Conservation (phyloP, 2,329 filamentous ascomycete genomes). For the Ceratocystis albifundus region DNA sequence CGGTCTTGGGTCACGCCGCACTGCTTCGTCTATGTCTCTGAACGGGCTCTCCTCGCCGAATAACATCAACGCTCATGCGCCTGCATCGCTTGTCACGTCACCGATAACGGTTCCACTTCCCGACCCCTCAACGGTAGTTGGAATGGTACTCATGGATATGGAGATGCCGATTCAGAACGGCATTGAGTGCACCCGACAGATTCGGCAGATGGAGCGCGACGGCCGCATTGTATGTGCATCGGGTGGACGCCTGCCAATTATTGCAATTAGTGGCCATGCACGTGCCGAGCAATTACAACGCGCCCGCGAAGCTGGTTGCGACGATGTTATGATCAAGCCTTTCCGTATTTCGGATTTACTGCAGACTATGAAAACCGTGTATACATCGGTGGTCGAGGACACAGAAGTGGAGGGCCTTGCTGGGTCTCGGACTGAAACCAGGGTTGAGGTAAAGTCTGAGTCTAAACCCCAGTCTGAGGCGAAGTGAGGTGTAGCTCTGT, state of each 20-base stretch:
- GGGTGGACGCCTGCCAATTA: constrained; percentile 47
- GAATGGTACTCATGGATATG: constrained; percentile 62
- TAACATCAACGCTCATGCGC: not conserved
- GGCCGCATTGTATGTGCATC: constrained; percentile 38
- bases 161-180: constrained; percentile 68
- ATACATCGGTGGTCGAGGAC: constrained; percentile 26
- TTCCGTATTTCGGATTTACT: constrained; percentile 53
- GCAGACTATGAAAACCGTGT: constrained; percentile 46
- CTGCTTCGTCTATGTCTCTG: constrained; percentile 9
- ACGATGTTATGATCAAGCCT: constrained; percentile 61
- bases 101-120: not conserved
- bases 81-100: not conserved
- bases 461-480: not conserved
- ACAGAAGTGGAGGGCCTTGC: not conserved
- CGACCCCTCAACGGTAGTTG: constrained; percentile 30
- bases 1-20: not conserved
- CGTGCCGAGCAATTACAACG: constrained; percentile 48
- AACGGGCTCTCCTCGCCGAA: not conserved
- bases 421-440: not conserved
- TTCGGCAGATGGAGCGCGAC: constrained; percentile 48
- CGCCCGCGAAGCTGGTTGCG: constrained; percentile 42
- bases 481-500: not conserved
- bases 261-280: constrained; percentile 58
- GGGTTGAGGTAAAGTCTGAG: constrained; percentile 6
- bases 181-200: constrained; percentile 51